These are phyloP conservation scores for Antarctomyces pellizariae DNA, from an alignment of 495 filamentous ascomycete genomes.

Conservation along the genomic window DNA sequence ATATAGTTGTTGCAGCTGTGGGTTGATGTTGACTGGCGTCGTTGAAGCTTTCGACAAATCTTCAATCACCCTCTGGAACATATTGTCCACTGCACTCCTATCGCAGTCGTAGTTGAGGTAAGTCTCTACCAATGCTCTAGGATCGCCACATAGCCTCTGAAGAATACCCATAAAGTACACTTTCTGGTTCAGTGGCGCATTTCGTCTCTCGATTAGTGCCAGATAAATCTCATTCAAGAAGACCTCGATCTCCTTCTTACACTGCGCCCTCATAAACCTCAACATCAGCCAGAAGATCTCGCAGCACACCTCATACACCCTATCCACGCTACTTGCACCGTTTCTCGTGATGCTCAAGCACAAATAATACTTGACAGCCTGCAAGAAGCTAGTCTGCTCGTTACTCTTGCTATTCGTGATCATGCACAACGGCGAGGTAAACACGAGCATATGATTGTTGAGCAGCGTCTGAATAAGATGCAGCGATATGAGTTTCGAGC, in stretches of 20 bases:
- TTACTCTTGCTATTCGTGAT: conserved; percentile 68
- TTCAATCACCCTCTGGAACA: conserved; percentile 87
- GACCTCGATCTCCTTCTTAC: conserved; percentile 98
- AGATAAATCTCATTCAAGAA: conserved; percentile 96
- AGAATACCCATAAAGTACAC: conserved; percentile 74
- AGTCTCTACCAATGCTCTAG: conserved; percentile 74
- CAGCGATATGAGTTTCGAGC: conserved; percentile 84
- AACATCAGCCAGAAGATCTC: conserved; percentile 97
- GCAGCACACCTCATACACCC: conserved; percentile 84
- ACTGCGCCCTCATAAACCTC: conserved; percentile 74
- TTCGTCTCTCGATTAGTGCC: conserved; percentile 70
- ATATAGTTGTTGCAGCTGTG: conserved; percentile 61
- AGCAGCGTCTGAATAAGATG: conserved; percentile 85
- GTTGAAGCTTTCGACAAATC: conserved; percentile 70
- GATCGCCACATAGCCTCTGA: conserved; percentile 62
- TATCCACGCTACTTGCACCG: conserved; percentile 72
- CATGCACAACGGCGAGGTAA: conserved; percentile 70
- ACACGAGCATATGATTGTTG: conserved; percentile 70
- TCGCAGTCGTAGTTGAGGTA: conserved; percentile 99
- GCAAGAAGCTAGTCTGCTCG: conserved; percentile 76
- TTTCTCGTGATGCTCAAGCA: conserved; percentile 87
- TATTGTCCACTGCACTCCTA: conserved; percentile 76
- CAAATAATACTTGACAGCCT: conserved; percentile 88
- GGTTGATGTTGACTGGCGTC: conserved; percentile 44
- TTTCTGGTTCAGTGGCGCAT: conserved; percentile 73